phyloP scores from a whole-genome alignment of 208 protist genomes.

The Trypanosoma mega region DNA sequence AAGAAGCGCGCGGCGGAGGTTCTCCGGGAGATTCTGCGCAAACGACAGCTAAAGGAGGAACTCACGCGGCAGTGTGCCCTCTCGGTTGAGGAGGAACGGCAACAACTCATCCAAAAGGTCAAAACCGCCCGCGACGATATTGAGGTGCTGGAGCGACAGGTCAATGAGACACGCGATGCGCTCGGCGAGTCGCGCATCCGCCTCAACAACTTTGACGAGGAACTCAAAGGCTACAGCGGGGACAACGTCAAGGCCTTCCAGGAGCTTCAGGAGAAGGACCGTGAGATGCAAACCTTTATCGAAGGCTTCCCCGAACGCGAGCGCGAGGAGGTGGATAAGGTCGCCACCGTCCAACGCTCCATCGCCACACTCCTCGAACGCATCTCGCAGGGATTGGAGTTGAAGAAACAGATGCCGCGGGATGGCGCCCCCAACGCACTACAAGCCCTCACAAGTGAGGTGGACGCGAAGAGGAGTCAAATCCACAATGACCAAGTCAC shows the following conservation, averaged over 20 bases:
- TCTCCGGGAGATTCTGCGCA: constrained; percentile 72
- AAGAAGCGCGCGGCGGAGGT: constrained; percentile 70
- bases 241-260: constrained; percentile 84
- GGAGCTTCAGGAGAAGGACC: constrained; percentile 80
- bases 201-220: constrained; percentile 70
- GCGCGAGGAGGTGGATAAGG: constrained; percentile 62
- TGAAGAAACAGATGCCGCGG: constrained; percentile 75
- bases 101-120: constrained; percentile 76
- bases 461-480: constrained; percentile 76
- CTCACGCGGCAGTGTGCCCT: constrained; percentile 75
- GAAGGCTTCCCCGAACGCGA: constrained; percentile 83
- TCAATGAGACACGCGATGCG: constrained; percentile 73
- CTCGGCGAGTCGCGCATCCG: constrained; percentile 67
- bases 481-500: constrained; percentile 82
- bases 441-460: constrained; percentile 73
- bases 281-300: constrained; percentile 86
- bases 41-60: constrained; percentile 65
- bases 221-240: constrained; percentile 85
- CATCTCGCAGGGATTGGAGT: constrained; percentile 77
- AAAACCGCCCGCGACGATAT: constrained; percentile 77
- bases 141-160: constrained; percentile 83
- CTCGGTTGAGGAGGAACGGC: constrained; percentile 84
- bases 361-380: constrained; percentile 73
- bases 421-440: constrained; percentile 57
- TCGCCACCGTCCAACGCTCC: constrained; percentile 48